Evolutionary conservation across 305 asterid genomes (phyloP).

Genomic region (Fraxinus sp.): DNA sequence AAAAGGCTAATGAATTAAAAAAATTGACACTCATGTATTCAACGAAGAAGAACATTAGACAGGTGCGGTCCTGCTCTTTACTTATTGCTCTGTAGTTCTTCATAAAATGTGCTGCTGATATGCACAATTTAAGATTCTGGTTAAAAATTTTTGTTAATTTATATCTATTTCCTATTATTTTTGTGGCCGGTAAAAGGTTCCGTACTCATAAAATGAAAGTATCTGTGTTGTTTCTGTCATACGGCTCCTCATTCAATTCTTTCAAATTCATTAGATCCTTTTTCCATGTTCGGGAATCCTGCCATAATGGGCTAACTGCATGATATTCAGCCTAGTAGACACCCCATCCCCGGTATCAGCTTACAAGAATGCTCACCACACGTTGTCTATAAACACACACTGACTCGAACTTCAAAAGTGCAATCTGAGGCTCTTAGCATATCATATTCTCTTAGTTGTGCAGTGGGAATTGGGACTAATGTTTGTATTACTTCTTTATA

Average conservation of each 20-base stretch:
- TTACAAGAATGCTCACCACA: not conserved
- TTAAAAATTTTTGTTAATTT: not conserved
- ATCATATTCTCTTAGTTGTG: not conserved
- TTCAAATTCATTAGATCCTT: not conserved
- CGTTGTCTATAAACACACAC: not conserved
- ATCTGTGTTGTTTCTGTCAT: not conserved
- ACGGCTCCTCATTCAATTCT: not conserved
- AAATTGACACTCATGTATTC: conserved; percentile 33
- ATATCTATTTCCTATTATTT: not conserved
- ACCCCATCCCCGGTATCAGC: not conserved
- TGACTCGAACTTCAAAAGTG: not conserved
- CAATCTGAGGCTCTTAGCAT: not conserved
- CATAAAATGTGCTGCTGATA: not conserved
- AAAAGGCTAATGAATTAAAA: conserved; percentile 30
- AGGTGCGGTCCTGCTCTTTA: conserved; percentile 33
- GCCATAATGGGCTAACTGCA: not conserved
- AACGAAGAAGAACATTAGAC: conserved; percentile 42
- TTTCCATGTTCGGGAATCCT: not conserved
- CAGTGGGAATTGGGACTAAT: not conserved
- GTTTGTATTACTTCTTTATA: not conserved
- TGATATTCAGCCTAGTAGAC: not conserved
- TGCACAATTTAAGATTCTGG: not conserved
- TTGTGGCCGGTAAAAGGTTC: not conserved
- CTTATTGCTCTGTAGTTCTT: not conserved
- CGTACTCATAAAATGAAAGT: not conserved